Conservation (phyloP, 768 basidiomycete species). For the Exsudoporus frostii region DNA sequence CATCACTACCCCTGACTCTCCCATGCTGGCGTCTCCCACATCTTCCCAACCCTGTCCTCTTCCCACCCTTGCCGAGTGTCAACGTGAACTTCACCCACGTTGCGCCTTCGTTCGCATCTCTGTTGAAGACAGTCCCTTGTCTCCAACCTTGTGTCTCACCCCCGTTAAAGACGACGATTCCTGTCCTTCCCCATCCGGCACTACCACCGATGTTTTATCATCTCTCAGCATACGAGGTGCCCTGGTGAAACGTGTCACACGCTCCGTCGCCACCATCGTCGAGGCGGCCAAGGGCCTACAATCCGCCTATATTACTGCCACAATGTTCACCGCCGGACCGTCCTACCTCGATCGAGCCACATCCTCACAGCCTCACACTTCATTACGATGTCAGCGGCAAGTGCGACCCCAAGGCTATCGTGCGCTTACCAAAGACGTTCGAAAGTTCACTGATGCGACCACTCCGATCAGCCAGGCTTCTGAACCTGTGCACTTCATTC, state of each 20-base stretch:
- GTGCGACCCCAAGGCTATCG: slow-evolving; percentile 41
- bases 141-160: neutral
- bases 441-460: slow-evolving; percentile 33
- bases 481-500: slow-evolving; percentile 39
- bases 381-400: slow-evolving; percentile 12
- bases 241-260: slow-evolving; percentile 30
- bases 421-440: slow-evolving; percentile 41
- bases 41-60: slow-evolving; percentile 24
- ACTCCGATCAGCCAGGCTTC: slow-evolving; percentile 9
- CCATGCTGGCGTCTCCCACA: slow-evolving; percentile 32
- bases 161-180: slow-evolving; percentile 18
- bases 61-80: slow-evolving; percentile 26
- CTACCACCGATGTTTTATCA: neutral
- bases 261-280: slow-evolving; percentile 42
- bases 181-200: slow-evolving; percentile 5
- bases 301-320: slow-evolving; percentile 52
- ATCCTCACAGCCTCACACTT: slow-evolving; percentile 15
- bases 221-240: slow-evolving; percentile 7
- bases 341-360: slow-evolving; percentile 19
- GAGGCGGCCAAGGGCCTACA: slow-evolving; percentile 57
- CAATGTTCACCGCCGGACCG: slow-evolving; percentile 43
- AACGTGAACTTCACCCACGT: slow-evolving; percentile 38
- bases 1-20: slow-evolving; percentile 32
- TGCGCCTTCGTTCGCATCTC: slow-evolving; percentile 34
- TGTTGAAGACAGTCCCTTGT: slow-evolving; percentile 38